Conservation (phyloP, 2,329 filamentous ascomycete genomes). For the Beauveria asiatica region DNA sequence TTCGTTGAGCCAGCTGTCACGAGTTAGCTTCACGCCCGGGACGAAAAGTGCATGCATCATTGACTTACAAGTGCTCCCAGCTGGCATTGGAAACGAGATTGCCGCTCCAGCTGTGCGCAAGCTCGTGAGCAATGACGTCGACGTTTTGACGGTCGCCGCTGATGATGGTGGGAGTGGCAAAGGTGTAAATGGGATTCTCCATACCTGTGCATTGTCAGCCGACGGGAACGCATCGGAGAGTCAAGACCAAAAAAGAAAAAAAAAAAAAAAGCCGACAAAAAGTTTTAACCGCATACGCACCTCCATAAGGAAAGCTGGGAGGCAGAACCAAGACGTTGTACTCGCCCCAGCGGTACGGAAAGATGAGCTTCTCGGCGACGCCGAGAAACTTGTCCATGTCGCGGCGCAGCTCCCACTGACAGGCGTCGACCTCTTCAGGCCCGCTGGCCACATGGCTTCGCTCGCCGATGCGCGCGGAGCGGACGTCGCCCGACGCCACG, state of each 20-base stretch:
- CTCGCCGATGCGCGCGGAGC: conserved; percentile 75
- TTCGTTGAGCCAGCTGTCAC: conserved; percentile 54
- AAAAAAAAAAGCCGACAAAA: background rate
- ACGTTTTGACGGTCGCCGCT: conserved; percentile 86
- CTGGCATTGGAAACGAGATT: conserved; percentile 73
- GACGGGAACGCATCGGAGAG: background rate
- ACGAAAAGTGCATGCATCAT: background rate
- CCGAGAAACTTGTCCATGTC: conserved; percentile 91
- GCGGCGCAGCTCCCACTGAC: conserved; percentile 83
- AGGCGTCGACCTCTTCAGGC: conserved; percentile 74
- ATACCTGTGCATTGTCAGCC: conserved; percentile 43
- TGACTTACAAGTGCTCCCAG: conserved; percentile 68
- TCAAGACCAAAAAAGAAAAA: background rate
- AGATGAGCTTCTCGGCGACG: conserved; percentile 71
- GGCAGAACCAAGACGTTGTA: conserved; percentile 92
- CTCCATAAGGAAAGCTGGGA: conserved; percentile 82
- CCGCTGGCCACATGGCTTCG: conserved; percentile 79
- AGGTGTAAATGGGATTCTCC: conserved; percentile 93
- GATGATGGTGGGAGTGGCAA: conserved; percentile 89
- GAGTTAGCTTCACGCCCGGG: background rate
- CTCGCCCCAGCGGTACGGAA: conserved; percentile 86
- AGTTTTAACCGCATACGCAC: conserved; percentile 32
- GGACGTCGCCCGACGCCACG: conserved; percentile 79
- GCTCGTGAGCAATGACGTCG: conserved; percentile 88
- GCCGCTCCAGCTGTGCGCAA: conserved; percentile 74